Evolutionary conservation across 2,329 filamentous ascomycete species (phyloP).

Genomic region (Ilyonectria destructans): DNA sequence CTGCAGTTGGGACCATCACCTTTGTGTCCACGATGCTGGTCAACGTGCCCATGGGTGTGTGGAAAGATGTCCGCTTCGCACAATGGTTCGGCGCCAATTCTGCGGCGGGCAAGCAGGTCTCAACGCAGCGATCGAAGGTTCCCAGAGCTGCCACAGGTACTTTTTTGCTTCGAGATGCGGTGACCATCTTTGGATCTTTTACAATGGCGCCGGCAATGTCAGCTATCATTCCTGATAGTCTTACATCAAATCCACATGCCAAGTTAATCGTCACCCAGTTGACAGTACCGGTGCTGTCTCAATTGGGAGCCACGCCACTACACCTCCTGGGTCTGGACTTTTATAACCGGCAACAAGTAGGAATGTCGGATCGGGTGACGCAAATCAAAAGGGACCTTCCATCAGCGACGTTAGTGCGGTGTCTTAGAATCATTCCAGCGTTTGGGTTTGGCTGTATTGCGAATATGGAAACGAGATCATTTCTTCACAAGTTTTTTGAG

Average conservation of each 20-base stretch:
- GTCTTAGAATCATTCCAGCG: slow-evolving; percentile 51
- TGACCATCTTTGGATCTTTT: slow-evolving; percentile 54
- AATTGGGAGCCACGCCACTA: slow-evolving; percentile 51
- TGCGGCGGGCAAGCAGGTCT: slow-evolving; percentile 3
- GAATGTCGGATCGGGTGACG: slow-evolving; percentile 37
- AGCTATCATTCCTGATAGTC: slow-evolving; percentile 45
- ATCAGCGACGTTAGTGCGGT: slow-evolving; percentile 50
- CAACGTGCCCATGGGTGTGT: slow-evolving; percentile 53
- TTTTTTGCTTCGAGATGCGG: slow-evolving; percentile 50
- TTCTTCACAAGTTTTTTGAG: slow-evolving; percentile 35
- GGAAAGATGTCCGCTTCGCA: slow-evolving; percentile 52
- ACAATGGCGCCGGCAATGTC: slow-evolving; percentile 50
- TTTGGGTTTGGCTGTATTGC: slow-evolving; percentile 52
- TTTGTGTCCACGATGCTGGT: slow-evolving; percentile 51
- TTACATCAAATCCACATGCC: slow-evolving; percentile 44
- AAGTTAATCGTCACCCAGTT: slow-evolving; percentile 50
- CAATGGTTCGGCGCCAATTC: slow-evolving; percentile 47
- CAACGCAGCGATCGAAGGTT: slow-evolving; percentile 33
- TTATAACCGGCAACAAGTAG: slow-evolving; percentile 34
- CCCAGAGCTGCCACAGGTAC: slow-evolving; percentile 47
- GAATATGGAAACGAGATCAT: slow-evolving; percentile 44
- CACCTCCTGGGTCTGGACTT: slow-evolving; percentile 50
- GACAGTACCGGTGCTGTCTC: slow-evolving; percentile 51
- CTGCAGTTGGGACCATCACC: slow-evolving; percentile 46
- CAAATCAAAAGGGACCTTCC: slow-evolving; percentile 45